phyloP scores from a whole-genome alignment of 2,329 filamentous ascomycete species.

The Trichoderma brevicompactum region DNA sequence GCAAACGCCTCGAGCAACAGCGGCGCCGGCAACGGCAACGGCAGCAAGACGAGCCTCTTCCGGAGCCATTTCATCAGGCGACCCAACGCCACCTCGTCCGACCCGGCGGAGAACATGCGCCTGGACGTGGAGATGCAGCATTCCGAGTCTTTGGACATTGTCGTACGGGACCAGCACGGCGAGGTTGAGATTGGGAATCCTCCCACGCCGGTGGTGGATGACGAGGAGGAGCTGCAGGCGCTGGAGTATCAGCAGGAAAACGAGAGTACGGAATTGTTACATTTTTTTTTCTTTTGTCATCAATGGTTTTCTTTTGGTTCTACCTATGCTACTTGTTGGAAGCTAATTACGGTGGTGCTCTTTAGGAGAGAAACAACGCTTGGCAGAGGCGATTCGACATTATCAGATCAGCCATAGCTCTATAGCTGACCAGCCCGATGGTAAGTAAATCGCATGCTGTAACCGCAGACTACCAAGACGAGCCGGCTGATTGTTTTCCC shows the following conservation, averaged over 20 bases:
- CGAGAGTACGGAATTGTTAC: constrained; percentile 51
- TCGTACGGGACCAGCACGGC: constrained; percentile 65
- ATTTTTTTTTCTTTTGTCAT: background rate
- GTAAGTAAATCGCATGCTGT: constrained; percentile 47
- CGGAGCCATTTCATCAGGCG: constrained; percentile 62
- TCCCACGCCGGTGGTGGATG: constrained; percentile 57
- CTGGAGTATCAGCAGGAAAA: constrained; percentile 61
- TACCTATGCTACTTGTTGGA: background rate
- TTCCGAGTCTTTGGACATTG: constrained; percentile 57
- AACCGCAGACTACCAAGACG: background rate
- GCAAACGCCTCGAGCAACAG: constrained; percentile 8
- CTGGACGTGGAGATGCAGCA: constrained; percentile 52
- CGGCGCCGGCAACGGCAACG: background rate
- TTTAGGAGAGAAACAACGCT: constrained; percentile 61
- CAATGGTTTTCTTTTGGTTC: background rate
- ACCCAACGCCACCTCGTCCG: constrained; percentile 51
- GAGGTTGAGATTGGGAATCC: constrained; percentile 65
- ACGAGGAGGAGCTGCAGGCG: constrained; percentile 56
- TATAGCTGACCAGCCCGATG: constrained; percentile 66
- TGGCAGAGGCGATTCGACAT: constrained; percentile 65
- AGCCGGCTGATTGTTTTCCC: background rate
- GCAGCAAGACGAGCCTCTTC: constrained; percentile 55
- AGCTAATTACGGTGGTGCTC: background rate
- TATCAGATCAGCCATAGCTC: constrained; percentile 60
- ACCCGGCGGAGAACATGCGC: constrained; percentile 52